Evolutionary conservation across 75 land plant genomes (phyloP).

Genomic region (Isoetes taiwanensis): DNA sequence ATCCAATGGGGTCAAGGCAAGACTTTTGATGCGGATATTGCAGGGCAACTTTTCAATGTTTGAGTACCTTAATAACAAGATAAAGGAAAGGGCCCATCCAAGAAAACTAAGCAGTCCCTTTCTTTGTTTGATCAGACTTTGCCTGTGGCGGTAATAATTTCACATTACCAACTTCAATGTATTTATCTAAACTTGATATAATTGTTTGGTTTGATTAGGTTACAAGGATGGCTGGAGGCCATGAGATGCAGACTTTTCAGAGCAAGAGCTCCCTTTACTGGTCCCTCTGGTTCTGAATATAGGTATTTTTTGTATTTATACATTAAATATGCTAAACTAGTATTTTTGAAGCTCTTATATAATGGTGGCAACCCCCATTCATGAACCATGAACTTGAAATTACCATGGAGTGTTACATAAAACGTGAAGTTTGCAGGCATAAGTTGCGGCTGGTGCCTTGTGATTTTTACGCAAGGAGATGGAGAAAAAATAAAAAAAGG

Average conservation of each 20-base stretch:
- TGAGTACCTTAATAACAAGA: slow-evolving; percentile 18
- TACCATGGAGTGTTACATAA: too few relatives aligned
- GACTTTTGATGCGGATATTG: too few relatives aligned
- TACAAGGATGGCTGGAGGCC: not conserved
- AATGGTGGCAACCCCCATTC: too few relatives aligned
- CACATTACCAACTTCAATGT: not conserved
- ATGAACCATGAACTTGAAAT: too few relatives aligned
- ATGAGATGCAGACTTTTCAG: too few relatives aligned
- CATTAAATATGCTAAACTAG: not conserved
- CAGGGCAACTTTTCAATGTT: slow-evolving; percentile 15
- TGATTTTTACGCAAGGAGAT: slow-evolving; percentile 25
- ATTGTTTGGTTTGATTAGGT: not conserved
- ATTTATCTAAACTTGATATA: too few relatives aligned
- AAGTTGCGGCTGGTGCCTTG: slow-evolving; percentile 17
- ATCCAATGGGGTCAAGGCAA: too few relatives aligned
- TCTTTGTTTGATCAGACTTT: slow-evolving; percentile 30
- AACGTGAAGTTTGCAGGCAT: slow-evolving; percentile 17
- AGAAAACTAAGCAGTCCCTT: slow-evolving; percentile 25
- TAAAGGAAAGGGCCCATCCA: slow-evolving; percentile 19
- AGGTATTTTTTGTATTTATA: too few relatives aligned
- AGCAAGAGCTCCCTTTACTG: too few relatives aligned
- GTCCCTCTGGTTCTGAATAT: too few relatives aligned
- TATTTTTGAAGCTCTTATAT: not conserved
- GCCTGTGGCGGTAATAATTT: slow-evolving; percentile 22
- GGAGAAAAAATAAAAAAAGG: slow-evolving; percentile 28